Conservation (phyloP, 306 rosid species). For the Fragaria nilgerrensis region DNA sequence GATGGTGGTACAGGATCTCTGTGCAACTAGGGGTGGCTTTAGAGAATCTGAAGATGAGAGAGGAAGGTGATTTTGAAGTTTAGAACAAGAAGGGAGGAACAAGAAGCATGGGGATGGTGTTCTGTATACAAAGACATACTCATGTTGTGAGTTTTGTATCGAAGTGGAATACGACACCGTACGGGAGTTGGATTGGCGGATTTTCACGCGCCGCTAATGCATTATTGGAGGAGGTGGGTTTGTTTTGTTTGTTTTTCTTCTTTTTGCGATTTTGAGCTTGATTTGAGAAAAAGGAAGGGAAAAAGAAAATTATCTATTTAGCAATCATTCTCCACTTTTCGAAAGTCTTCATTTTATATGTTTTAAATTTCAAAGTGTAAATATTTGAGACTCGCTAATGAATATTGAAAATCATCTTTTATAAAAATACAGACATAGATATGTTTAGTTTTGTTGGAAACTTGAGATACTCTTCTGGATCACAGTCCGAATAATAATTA, state of each 20-base stretch:
- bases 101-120: background rate
- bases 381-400: no score
- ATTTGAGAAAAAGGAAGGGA: no score
- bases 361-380: no score
- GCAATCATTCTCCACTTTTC: background rate
- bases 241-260: background rate
- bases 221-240: background rate
- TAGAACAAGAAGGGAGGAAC: background rate
- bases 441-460: no score
- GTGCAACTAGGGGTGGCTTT: conserved; percentile 8
- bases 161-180: background rate
- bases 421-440: no score
- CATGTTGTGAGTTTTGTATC: conserved; percentile 1
- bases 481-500: no score
- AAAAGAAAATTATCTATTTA: background rate
- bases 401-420: no score
- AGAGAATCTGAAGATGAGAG: background rate
- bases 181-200: background rate
- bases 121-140: background rate
- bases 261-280: background rate
- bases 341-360: no score
- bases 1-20: conserved; percentile 9
- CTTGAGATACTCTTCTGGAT: no score
- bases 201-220: background rate
- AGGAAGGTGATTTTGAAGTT: background rate